phyloP scores from a whole-genome alignment of 306 rosid species.

The Acacia crassicarpa region DNA sequence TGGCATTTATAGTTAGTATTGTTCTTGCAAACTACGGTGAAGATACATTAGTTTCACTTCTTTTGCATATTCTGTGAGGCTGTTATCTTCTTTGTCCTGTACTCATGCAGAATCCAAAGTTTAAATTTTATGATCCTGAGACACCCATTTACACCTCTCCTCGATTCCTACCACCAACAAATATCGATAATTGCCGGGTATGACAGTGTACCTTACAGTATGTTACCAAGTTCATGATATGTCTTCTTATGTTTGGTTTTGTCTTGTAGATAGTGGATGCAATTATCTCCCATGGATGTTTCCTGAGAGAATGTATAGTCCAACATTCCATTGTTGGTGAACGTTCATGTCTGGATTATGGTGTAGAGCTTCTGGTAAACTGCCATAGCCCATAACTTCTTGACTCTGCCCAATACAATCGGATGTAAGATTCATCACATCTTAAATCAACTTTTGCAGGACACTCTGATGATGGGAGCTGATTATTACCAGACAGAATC shows the following conservation, averaged over 20 bases:
- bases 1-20: no score
- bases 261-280: conserved; percentile 75
- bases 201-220: conserved; percentile 13
- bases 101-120: conserved; percentile 61
- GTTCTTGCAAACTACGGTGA: neutral
- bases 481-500: conserved; percentile 90
- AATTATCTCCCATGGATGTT: conserved; percentile 94
- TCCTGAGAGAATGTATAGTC: conserved; percentile 72
- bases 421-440: conserved; percentile 1
- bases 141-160: conserved; percentile 93
- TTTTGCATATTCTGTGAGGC: no score
- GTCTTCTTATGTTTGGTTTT: conserved; percentile 34
- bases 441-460: conserved; percentile 39
- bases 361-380: conserved; percentile 74
- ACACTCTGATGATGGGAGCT: conserved; percentile 94
- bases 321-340: conserved; percentile 82
- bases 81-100: neutral
- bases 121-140: conserved; percentile 86
- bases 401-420: neutral
- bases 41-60: no score
- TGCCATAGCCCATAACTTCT: conserved; percentile 6
- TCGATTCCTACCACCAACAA: conserved; percentile 87
- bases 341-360: conserved; percentile 82
- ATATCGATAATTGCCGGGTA: conserved; percentile 79
- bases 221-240: conserved; percentile 21